These are phyloP conservation scores for Cornus kousa DNA, from an alignment of 148 eudicot species.

Conservation along the genomic window DNA sequence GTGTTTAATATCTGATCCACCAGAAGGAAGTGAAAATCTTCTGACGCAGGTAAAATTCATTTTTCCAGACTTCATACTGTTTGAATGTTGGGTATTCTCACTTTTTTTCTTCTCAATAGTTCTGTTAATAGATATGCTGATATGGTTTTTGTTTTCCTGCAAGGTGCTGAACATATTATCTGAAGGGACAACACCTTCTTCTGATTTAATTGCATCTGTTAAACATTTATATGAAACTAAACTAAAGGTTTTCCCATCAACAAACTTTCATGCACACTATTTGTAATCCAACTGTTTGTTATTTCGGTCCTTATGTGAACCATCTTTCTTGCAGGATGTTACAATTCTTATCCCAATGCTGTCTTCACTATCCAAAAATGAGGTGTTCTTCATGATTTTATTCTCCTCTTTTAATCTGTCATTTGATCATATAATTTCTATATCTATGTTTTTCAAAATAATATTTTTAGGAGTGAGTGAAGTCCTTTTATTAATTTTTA, in stretches of 20 bases:
- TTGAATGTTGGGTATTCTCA: not conserved
- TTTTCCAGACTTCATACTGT: slow-evolving; percentile 7
- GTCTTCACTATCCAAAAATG: slow-evolving; percentile 74
- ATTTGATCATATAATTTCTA: not conserved
- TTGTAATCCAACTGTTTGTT: not conserved
- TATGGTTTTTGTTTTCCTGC: slow-evolving; percentile 12
- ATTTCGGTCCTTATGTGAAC: slow-evolving; percentile 9
- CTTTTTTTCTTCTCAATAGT: not conserved
- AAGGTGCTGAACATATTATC: slow-evolving; percentile 78
- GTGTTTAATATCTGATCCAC: slow-evolving; percentile 81
- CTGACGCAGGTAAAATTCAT: slow-evolving; percentile 61
- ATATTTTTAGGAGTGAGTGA: too few relatives aligned
- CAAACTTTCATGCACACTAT: slow-evolving; percentile 10
- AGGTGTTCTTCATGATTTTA: slow-evolving; percentile 41
- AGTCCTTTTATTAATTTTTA: too few relatives aligned
- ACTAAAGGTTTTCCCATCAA: slow-evolving; percentile 54
- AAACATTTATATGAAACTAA: slow-evolving; percentile 87
- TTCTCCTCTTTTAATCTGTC: not conserved
- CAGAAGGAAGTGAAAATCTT: slow-evolving; percentile 86
- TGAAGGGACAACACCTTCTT: slow-evolving; percentile 70
- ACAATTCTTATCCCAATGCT: slow-evolving; percentile 79
- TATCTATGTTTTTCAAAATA: not conserved
- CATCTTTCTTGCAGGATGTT: slow-evolving; percentile 66
- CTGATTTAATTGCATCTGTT: slow-evolving; percentile 72
- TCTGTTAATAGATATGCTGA: not conserved